These are phyloP conservation scores for Cardamine occulta DNA, from an alignment of 345 rosid species.

Conservation along the genomic window DNA sequence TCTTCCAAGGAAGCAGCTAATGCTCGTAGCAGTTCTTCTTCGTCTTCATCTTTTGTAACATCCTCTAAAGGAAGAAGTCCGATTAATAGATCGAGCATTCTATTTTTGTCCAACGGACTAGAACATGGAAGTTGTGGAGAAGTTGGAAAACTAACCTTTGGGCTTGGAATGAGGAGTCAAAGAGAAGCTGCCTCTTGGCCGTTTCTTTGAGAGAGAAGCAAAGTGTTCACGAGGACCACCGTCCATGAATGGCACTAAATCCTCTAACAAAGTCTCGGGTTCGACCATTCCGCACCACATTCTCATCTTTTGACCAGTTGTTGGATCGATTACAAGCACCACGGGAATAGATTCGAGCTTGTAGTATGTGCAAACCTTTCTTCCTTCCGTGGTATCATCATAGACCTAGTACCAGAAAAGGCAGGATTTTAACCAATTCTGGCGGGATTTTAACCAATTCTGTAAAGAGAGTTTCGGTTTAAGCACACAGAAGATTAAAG, in stretches of 20 bases:
- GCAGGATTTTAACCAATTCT: background rate
- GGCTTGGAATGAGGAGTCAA: constrained; percentile 60
- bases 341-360: constrained; percentile 83
- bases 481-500: background rate
- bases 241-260: constrained; percentile 90
- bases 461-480: constrained; percentile 17
- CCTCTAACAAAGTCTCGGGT: constrained; percentile 91
- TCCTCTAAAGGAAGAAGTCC: constrained; percentile 25
- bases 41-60: constrained; percentile 54
- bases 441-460: background rate
- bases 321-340: constrained; percentile 91
- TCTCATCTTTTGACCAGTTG: constrained; percentile 94
- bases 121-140: background rate
- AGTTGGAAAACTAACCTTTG: constrained; percentile 51
- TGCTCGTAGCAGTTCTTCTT: constrained; percentile 68
- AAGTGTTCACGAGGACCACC: constrained; percentile 90
- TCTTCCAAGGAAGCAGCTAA: constrained; percentile 68
- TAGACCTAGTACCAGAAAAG: constrained; percentile 55
- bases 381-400: constrained; percentile 92
- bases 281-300: constrained; percentile 92
- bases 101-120: background rate
- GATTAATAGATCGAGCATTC: background rate
- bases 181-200: constrained; percentile 74
- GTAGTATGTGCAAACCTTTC: constrained; percentile 91
- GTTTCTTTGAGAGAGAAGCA: constrained; percentile 74